phyloP scores from a whole-genome alignment of 2,329 filamentous ascomycete species.

The Epichloe coenophiala region DNA sequence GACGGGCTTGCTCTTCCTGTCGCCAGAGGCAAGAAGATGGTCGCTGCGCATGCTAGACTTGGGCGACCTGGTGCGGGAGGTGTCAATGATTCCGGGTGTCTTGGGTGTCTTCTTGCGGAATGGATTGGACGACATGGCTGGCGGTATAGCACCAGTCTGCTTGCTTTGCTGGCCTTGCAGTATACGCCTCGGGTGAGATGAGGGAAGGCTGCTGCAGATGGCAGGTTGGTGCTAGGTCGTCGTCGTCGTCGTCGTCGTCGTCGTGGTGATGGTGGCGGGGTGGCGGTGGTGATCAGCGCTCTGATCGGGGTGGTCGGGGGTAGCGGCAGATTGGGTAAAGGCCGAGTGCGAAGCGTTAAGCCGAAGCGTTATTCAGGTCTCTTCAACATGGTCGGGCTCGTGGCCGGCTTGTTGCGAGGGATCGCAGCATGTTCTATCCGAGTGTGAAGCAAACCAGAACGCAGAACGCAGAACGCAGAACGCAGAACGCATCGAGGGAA shows the following conservation, averaged over 20 bases:
- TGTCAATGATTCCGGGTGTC: constrained; percentile 7
- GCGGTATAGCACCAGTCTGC: too few species aligned
- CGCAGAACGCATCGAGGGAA: too few species aligned
- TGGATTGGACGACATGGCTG: constrained; percentile 12
- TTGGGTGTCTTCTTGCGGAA: constrained; percentile 12
- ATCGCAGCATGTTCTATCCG: constrained; percentile 1
- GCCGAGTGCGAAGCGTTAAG: too few species aligned
- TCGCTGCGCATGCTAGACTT: constrained; percentile 10
- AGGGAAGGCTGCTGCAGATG: not conserved
- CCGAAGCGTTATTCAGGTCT: not conserved
- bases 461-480: too few species aligned
- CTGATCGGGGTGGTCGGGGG: too few species aligned
- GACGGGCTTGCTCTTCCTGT: constrained; percentile 35
- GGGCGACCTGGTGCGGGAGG: constrained; percentile 8
- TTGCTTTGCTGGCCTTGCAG: not conserved
- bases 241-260: not conserved
- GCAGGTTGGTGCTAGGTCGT: not conserved
- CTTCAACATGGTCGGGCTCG: constrained; percentile 3
- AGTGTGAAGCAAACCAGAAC: too few species aligned
- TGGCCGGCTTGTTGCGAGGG: not conserved
- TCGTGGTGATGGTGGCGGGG: not conserved
- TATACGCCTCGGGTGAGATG: not conserved
- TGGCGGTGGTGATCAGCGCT: not conserved
- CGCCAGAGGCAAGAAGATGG: not conserved
- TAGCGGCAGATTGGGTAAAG: not conserved